Conservation (phyloP, 352 stramenopile genomes). For the Elongisporangium undulatum region DNA sequence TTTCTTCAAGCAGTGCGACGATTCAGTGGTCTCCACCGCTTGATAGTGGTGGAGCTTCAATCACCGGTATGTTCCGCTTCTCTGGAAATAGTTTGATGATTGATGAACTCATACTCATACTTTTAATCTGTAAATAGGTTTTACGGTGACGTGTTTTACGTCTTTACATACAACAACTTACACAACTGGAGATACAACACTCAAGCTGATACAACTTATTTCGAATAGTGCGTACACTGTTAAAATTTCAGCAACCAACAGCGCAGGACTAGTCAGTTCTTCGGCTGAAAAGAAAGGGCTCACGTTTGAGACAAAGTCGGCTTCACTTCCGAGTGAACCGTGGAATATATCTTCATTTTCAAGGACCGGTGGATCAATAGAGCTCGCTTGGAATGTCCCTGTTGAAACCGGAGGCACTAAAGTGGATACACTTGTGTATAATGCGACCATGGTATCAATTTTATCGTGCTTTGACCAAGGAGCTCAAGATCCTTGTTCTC, state of each 20-base stretch:
- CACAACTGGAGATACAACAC: constrained; percentile 6
- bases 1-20: constrained; percentile 30
- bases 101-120: neutral
- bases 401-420: constrained; percentile 25
- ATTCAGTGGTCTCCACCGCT: constrained; percentile 32
- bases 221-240: constrained; percentile 42
- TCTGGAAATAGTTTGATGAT: neutral
- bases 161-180: neutral
- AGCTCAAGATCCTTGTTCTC: constrained; percentile 11
- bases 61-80: constrained; percentile 24
- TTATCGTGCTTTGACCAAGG: constrained; percentile 21
- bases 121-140: neutral
- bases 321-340: constrained; percentile 26
- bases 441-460: constrained; percentile 27
- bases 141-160: neutral
- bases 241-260: constrained; percentile 43
- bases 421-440: constrained; percentile 38
- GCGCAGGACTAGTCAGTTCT: constrained; percentile 18
- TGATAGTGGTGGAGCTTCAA: constrained; percentile 36
- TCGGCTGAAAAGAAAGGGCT: constrained; percentile 7
- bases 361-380: constrained; percentile 36
- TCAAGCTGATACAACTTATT: constrained; percentile 22
- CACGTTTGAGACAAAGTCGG: constrained; percentile 34
- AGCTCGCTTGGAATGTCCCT: constrained; percentile 47
- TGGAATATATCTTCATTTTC: constrained; percentile 20